These are phyloP conservation scores for Coemansia sp. DNA, from an alignment of 192 early-diverging fungal species.

Conservation along the genomic window DNA sequence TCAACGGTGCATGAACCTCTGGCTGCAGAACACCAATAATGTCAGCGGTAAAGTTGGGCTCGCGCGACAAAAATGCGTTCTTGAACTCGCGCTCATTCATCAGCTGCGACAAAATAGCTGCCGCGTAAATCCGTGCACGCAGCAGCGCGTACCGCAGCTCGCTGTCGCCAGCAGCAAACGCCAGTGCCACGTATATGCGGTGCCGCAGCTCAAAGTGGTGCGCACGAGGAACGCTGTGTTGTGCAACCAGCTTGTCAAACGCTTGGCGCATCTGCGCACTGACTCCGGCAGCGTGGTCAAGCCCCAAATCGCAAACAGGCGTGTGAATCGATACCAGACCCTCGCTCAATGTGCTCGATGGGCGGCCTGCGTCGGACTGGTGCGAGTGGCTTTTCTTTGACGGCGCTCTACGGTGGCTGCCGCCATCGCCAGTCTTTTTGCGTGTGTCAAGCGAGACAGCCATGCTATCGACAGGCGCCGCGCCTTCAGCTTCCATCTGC, in stretches of 20 bases:
- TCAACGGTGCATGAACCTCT: constrained; percentile 62
- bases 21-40: constrained; percentile 75
- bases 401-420: constrained; percentile 10
- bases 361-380: constrained; percentile 1
- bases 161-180: constrained; percentile 49
- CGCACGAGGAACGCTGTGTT: constrained; percentile 67
- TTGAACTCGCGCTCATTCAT: constrained; percentile 54
- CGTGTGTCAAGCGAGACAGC: constrained; percentile 1
- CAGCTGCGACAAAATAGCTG: constrained; percentile 70
- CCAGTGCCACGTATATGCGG: constrained; percentile 71
- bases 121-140: constrained; percentile 71
- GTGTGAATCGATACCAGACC: constrained; percentile 56
- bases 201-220: constrained; percentile 79
- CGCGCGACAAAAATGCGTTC: constrained; percentile 78
- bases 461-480: not conserved
- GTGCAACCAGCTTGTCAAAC: constrained; percentile 59
- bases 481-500: constrained; percentile 22
- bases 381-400: constrained; percentile 20
- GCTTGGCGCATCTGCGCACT: constrained; percentile 54
- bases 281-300: constrained; percentile 8
- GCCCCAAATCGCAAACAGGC: constrained; percentile 37
- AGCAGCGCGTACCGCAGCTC: constrained; percentile 59
- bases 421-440: not conserved
- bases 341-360: constrained; percentile 12
- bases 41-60: constrained; percentile 80